These are phyloP conservation scores for Plasmodium fragile DNA, from an alignment of 169 alveolate genomes.

Conservation along the genomic window DNA sequence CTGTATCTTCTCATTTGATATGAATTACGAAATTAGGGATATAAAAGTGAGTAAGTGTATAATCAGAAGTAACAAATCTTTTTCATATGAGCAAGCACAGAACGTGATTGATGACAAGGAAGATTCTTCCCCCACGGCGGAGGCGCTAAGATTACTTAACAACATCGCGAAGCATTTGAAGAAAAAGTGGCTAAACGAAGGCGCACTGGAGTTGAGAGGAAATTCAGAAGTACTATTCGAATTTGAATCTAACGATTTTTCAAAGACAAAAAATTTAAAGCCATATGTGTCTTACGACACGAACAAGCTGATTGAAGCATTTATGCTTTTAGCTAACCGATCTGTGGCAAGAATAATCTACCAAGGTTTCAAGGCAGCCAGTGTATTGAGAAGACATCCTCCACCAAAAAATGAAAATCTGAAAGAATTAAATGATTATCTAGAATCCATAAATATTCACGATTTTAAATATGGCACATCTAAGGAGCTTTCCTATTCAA, in stretches of 20 bases:
- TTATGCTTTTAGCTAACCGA: slow-evolving; percentile 98
- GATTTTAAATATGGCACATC: slow-evolving; percentile 90
- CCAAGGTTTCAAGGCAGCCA: slow-evolving; percentile 92
- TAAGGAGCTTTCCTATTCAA: slow-evolving; percentile 91
- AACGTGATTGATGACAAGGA: slow-evolving; percentile 89
- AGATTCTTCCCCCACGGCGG: slow-evolving; percentile 76
- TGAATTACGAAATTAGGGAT: slow-evolving; percentile 87
- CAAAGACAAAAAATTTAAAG: slow-evolving; percentile 82
- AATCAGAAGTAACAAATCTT: slow-evolving; percentile 93
- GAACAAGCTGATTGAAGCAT: slow-evolving; percentile 95
- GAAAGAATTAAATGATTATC: slow-evolving; percentile 90
- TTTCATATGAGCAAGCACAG: slow-evolving; percentile 93
- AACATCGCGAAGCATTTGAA: slow-evolving; percentile 90
- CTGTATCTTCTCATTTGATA: slow-evolving; percentile 95
- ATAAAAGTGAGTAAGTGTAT: slow-evolving; percentile 90
- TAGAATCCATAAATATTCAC: slow-evolving; percentile 87
- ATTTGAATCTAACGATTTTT: slow-evolving; percentile 91
- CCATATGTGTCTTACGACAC: slow-evolving; percentile 86
- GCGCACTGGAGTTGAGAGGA: slow-evolving; percentile 92
- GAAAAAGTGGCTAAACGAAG: slow-evolving; percentile 95
- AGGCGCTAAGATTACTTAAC: slow-evolving; percentile 82
- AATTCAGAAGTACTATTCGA: slow-evolving; percentile 76
- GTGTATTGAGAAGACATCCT: slow-evolving; percentile 96
- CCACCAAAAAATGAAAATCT: slow-evolving; percentile 95
- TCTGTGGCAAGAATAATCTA: slow-evolving; percentile 95